phyloP scores from a whole-genome alignment of 306 rosid genomes.

The Coriaria nepalensis region DNA sequence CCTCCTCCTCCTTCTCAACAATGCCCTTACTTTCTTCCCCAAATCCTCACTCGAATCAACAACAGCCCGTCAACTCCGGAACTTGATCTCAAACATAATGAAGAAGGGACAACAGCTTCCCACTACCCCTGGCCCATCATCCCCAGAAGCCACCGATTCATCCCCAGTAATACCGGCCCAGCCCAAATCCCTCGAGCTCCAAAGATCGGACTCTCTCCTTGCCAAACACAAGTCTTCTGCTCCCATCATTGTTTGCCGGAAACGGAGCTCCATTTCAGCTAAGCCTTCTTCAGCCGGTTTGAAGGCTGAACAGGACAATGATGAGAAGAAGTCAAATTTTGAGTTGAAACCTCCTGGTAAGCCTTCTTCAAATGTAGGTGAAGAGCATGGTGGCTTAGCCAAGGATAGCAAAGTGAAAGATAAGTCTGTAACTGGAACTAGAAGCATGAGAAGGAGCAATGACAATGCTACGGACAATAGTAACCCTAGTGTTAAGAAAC shows the following conservation, averaged over 20 bases:
- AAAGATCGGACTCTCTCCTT: constrained; percentile 36
- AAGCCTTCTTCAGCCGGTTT: constrained; percentile 37
- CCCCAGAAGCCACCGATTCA: constrained; percentile 19
- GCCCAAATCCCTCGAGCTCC: constrained; percentile 18
- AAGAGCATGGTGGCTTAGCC: constrained; percentile 17
- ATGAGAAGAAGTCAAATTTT: constrained; percentile 26
- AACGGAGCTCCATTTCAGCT: constrained; percentile 35
- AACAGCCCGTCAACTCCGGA: constrained; percentile 31
- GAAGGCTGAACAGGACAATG: constrained; percentile 27
- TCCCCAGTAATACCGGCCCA: constrained; percentile 20
- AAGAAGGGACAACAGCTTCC: constrained; percentile 24
- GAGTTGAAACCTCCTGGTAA: constrained; percentile 31
- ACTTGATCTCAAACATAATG: constrained; percentile 25
- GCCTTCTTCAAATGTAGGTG: constrained; percentile 24
- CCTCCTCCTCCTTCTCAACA: constrained; percentile 50
- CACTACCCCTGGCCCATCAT: constrained; percentile 14
- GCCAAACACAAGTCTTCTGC: constrained; percentile 41
- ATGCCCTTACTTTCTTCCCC: constrained; percentile 45
- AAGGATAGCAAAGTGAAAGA: constrained; percentile 35
- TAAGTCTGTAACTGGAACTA: constrained; percentile 51
- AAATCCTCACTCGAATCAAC: constrained; percentile 31
- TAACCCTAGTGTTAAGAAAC: constrained; percentile 29
- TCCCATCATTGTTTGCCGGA: constrained; percentile 72
- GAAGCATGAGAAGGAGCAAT: constrained; percentile 54
- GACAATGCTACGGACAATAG: constrained; percentile 23